Evolutionary conservation across 2,329 filamentous ascomycete species (phyloP).

Genomic region (Fusarium pseudonygamai): DNA sequence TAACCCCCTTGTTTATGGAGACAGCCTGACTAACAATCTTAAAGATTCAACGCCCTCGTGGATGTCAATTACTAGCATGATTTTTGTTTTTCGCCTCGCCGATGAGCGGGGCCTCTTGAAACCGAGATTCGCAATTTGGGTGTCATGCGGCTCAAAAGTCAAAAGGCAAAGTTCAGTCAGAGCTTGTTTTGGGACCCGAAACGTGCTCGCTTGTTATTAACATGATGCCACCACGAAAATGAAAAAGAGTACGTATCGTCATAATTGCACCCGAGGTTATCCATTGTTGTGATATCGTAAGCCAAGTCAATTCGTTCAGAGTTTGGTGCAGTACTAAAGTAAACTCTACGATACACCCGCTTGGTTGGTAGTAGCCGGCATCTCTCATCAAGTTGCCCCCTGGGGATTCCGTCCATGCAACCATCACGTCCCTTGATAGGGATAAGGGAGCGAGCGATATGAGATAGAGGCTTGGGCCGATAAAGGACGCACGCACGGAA

Average conservation of each 20-base stretch:
- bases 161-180: neutral
- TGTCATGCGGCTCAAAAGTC: constrained; percentile 9
- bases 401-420: constrained; percentile 13
- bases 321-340: neutral
- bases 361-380: neutral
- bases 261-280: neutral
- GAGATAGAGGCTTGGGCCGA: neutral
- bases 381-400: constrained; percentile 8
- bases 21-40: constrained; percentile 8
- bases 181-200: constrained; percentile 19
- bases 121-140: constrained; percentile 8
- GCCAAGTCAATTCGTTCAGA: neutral
- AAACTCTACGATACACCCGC: constrained; percentile 1
- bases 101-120: constrained; percentile 16
- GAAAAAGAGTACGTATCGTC: neutral
- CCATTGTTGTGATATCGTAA: neutral
- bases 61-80: neutral
- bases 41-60: neutral
- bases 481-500: neutral
- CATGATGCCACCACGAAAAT: constrained; percentile 17
- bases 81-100: constrained; percentile 13
- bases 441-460: neutral
- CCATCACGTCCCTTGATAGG: constrained; percentile 1
- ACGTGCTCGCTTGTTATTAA: constrained; percentile 11
- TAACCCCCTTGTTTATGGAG: constrained; percentile 1